Evolutionary conservation across 179 eudicot genomes (phyloP), one percentile per base, ranked within the genome.

Genomic region (Silene vulgaris): DNA sequence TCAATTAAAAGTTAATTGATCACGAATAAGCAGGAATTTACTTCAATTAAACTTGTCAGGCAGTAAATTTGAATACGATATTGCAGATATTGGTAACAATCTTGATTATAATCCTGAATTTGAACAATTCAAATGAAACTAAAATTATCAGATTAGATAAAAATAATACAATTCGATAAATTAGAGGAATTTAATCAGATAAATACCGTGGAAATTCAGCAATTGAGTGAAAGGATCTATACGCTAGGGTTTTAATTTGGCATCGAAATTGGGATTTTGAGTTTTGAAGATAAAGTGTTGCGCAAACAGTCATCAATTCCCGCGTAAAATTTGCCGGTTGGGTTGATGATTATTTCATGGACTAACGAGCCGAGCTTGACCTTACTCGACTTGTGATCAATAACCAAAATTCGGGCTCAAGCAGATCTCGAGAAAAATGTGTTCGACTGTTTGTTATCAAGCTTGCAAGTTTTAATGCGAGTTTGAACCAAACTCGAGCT

Each of bases 1-100:
- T 23, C 67, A 63, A 60, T 63, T 11, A 63, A 63, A 63, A 63
- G n/a, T 23, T 23, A 63, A 63, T 63, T 30, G 35, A 26, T 26
- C 67, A 63, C 0, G 35, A 63, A 7, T 3, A 26, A 2, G 23
- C 67, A 63, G 32, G 35, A 63, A 63, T 26, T 63, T 63, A 63
- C 67, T 35, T 26, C 17, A 63, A 26, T 8, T 63, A 23, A 63
- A 26, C 35, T 20, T 28, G 37, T 30, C 30, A 30, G 29, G 35
- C 16, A 28, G 29, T 26, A 26, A 63, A 12, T 3, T 63, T 8
- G 40, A 13, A 11, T 12, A 26, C 9, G 9, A 12, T 21, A 62
- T 62, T 62, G 65, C 65, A 20, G 12, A 61, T 19, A 19, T 61
- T 12, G 29, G 2, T 2, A 62, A 62, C 28, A 23, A 62, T 6